A percentile compares a stretch with the other conserved stretches of the same genome.
phyloP scores from a whole-genome alignment of 2,329 filamentous ascomycete genomes.

The Leptographium flavum region DNA sequence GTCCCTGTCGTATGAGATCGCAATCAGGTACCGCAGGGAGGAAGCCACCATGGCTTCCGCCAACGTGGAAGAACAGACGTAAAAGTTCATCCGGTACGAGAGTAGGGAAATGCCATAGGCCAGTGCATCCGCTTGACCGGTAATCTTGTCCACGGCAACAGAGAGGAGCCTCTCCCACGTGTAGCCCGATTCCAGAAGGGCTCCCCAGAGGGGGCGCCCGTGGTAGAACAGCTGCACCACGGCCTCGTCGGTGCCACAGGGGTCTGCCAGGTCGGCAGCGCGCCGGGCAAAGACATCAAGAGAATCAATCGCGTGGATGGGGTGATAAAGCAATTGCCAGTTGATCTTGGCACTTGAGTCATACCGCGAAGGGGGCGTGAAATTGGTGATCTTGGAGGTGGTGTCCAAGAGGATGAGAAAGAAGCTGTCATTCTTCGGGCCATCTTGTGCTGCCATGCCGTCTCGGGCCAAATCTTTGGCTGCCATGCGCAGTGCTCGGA shows the following conservation, averaged over 20 bases:
- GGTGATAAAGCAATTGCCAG: not conserved
- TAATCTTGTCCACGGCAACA: not conserved
- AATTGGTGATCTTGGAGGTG: not conserved
- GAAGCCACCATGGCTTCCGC: slow-evolving; percentile 2
- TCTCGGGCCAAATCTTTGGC: not conserved
- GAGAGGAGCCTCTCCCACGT: not conserved
- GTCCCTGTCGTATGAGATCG: not conserved
- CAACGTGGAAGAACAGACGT: not conserved
- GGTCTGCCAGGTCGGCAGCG: not conserved
- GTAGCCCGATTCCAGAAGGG: not conserved
- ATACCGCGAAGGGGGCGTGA: not conserved
- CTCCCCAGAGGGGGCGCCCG: slow-evolving; percentile 2
- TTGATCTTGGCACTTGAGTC: not conserved
- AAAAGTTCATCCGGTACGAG: slow-evolving; percentile 2
- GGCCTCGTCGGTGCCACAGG: not conserved
- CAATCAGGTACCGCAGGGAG: not conserved
- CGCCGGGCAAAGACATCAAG: not conserved
- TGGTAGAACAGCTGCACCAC: not conserved
- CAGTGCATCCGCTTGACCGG: not conserved
- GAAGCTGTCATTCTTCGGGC: not conserved
- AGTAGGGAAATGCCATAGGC: not conserved
- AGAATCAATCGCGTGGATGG: not conserved
- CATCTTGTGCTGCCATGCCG: not conserved
- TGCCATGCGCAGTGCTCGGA: slow-evolving; percentile 6
- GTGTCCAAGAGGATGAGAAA: not conserved